Percentiles rank a stretch among this genome's conserved stretches.
phyloP scores from a whole-genome alignment of 2,329 filamentous ascomycete species.

The Colletotrichum theobromicola region DNA sequence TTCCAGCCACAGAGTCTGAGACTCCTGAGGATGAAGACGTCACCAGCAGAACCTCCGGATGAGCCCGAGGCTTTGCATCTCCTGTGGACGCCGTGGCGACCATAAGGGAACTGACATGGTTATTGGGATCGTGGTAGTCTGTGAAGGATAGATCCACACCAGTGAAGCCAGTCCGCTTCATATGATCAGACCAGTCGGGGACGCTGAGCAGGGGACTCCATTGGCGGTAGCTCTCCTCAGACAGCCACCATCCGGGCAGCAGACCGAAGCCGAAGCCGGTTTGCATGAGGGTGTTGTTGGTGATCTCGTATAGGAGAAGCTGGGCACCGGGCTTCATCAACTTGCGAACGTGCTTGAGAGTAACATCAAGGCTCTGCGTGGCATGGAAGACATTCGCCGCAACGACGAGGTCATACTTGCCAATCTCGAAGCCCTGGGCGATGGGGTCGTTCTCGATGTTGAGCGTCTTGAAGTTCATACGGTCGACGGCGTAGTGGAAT shows the following conservation, averaged over 20 bases:
- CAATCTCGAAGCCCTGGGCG: constrained; percentile 29
- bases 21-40: background rate
- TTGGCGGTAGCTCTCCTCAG: background rate
- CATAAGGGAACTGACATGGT: background rate
- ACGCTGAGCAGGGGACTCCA: background rate
- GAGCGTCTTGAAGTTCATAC: constrained; percentile 27
- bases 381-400: constrained; percentile 33
- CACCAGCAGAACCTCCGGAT: background rate
- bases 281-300: background rate
- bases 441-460: constrained; percentile 33
- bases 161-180: background rate
- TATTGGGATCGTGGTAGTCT: background rate
- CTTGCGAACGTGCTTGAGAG: constrained; percentile 25
- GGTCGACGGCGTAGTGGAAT: background rate
- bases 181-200: background rate
- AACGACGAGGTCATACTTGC: constrained; percentile 31
- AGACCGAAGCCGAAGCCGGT: background rate
- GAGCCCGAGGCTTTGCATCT: background rate
- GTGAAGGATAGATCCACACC: background rate
- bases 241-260: background rate
- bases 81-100: background rate
- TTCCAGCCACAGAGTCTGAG: background rate
- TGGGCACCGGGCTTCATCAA: constrained; percentile 36
- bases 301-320: constrained; percentile 19
- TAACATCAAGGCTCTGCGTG: constrained; percentile 23